phyloP scores from a whole-genome alignment of 2,329 filamentous ascomycete species.

The Beauveria sp. region DNA sequence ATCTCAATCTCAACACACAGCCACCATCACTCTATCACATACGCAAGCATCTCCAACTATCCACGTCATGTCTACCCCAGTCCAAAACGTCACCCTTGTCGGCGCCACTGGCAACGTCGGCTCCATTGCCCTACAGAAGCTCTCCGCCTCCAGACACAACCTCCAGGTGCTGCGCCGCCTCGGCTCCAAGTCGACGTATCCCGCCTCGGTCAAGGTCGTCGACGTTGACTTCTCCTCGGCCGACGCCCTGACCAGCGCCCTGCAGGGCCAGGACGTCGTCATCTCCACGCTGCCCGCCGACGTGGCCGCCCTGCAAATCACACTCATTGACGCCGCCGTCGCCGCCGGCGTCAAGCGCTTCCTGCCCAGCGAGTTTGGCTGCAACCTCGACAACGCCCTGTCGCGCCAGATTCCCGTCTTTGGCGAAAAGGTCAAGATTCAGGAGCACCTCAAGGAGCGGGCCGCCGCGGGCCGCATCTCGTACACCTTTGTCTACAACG shows the following conservation, averaged over 20 bases:
- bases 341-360: constrained; percentile 45
- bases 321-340: constrained; percentile 43
- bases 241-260: constrained; percentile 34
- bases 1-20: neutral
- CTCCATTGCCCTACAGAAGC: neutral
- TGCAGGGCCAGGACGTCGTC: constrained; percentile 44
- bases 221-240: constrained; percentile 39
- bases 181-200: constrained; percentile 28
- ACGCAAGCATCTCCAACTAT: neutral
- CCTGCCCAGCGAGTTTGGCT: constrained; percentile 42
- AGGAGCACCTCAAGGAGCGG: constrained; percentile 6
- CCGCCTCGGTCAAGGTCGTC: constrained; percentile 32
- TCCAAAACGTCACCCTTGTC: constrained; percentile 20
- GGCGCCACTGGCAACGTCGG: constrained; percentile 15
- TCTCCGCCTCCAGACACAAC: constrained; percentile 17
- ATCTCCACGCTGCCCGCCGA: constrained; percentile 35
- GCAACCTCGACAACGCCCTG: constrained; percentile 18
- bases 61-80: constrained; percentile 6
- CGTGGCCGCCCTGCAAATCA: constrained; percentile 33
- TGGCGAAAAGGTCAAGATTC: constrained; percentile 13
- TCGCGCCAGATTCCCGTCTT: constrained; percentile 13
- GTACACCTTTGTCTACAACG: constrained; percentile 24
- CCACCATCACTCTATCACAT: neutral
- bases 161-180: constrained; percentile 42
- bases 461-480: constrained; percentile 11